Conservation (phyloP, 257 asterid genomes). For the Solanum arcanum region DNA sequence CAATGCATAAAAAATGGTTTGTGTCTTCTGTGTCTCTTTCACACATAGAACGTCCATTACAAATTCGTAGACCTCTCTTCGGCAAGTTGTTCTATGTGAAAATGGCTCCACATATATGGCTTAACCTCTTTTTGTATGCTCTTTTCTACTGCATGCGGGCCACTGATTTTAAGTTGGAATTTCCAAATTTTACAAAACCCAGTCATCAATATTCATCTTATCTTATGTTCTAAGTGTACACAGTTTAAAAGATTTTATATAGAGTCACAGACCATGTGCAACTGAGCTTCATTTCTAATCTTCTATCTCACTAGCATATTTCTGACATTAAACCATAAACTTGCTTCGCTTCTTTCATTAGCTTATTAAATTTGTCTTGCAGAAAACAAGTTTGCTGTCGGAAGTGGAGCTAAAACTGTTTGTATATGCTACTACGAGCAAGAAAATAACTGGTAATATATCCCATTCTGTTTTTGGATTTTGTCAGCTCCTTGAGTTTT, state of each 20-base stretch:
- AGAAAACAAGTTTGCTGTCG: slow-evolving; percentile 99
- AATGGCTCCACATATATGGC: background rate
- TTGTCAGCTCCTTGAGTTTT: background rate
- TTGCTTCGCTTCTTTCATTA: slow-evolving; percentile 2
- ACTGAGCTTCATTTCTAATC: background rate
- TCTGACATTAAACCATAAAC: background rate
- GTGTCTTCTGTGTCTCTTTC: background rate
- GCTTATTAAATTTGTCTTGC: slow-evolving; percentile 10
- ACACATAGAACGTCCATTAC: background rate
- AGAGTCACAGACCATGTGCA: background rate
- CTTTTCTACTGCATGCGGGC: background rate
- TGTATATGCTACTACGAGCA: slow-evolving; percentile 98
- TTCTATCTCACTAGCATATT: background rate
- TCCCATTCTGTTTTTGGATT: background rate
- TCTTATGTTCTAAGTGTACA: background rate
- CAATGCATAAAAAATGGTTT: background rate
- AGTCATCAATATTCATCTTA: background rate
- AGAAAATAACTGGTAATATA: slow-evolving; percentile 86
- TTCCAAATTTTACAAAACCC: background rate
- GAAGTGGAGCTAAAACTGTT: slow-evolving; percentile 99
- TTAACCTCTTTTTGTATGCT: background rate
- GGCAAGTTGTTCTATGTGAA: background rate
- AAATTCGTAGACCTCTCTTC: background rate
- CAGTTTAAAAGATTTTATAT: background rate
- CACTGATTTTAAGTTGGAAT: background rate